Conservation (phyloP, 179 eudicot species). For the Monotropa hypopitys region DNA sequence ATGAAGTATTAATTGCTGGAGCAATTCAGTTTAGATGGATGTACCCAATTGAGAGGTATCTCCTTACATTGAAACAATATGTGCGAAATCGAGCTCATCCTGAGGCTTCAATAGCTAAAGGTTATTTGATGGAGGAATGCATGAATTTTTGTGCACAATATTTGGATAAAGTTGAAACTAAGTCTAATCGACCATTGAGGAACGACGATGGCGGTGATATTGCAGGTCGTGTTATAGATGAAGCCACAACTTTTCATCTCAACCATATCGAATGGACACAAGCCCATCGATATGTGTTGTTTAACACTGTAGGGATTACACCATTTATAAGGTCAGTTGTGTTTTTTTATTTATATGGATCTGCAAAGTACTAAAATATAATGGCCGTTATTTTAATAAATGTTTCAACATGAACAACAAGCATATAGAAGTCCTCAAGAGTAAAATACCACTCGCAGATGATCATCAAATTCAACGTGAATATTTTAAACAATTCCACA, state of each 20-base stretch:
- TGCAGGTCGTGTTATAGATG: background rate
- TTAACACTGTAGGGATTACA: background rate
- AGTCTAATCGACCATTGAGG: background rate
- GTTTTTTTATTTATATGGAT: too few species aligned
- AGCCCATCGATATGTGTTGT: background rate
- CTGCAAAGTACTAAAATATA: too few species aligned
- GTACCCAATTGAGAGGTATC: conserved; percentile 8
- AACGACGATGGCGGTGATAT: background rate
- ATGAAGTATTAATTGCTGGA: background rate
- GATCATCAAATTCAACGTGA: background rate
- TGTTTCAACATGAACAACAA: too few species aligned
- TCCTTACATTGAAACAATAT: background rate
- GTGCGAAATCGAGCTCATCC: conserved; percentile 1
- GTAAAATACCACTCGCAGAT: background rate
- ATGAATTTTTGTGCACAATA: background rate
- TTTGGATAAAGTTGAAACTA: background rate
- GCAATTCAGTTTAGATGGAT: background rate
- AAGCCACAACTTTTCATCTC: background rate
- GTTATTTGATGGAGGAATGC: background rate
- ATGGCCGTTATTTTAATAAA: too few species aligned
- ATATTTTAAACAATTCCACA: background rate
- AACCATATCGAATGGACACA: background rate
- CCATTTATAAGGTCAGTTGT: background rate
- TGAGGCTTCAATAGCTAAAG: background rate
- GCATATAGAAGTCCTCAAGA: background rate